Evolutionary conservation across 495 filamentous ascomycete genomes (phyloP), one percentile per base, ranked within the genome.

Genomic region (Penicillium bovifimosum): DNA sequence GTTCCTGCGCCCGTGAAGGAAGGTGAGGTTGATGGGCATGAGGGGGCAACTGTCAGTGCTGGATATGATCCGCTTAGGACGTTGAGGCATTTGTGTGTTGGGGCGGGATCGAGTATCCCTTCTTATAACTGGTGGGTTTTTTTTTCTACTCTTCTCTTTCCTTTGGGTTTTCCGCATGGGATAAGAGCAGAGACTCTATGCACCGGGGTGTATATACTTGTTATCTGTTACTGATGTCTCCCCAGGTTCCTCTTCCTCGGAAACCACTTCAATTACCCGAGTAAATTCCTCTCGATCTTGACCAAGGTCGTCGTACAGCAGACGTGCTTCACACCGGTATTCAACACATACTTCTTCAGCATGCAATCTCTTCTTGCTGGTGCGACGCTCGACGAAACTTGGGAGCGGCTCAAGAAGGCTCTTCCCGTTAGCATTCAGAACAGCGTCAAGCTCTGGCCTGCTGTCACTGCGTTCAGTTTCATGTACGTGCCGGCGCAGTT

Each of bases 341-440:
- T 96, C 76, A 95, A 91, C 65, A 83, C 77, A 24, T 95, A 93
- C 68, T 96, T 96, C 76, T 96, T 96, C 74, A 84, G 86, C 43
- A 78, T 91, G 73, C 91, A 96, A 63, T 86, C 64, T 56, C 81
- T 71, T 60, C 81, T 71, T 66, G 81, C 56, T 9, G 82, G 76
- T 33, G 84, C 83, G 6, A 74, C 75, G 2, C 55, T 82, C 0
- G 66, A 71, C 26, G 83, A 88, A 53, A 81, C 84, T 6, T 80
- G 75, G 65, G 82, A 86, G 55, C 84, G 85, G 35, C 75, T 96
- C 47, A 80, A 76, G 62, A 70, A 82, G 50, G 92, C 91, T 3
- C 84, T 96, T 9, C 90, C 90, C 6, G 73, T 78, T 31, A 89
- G 85, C 62, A 82, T 85, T 50, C 61, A 81, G 59, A 96, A 96